Conservation (phyloP, 345 rosid species). For the Viola odorata region DNA sequence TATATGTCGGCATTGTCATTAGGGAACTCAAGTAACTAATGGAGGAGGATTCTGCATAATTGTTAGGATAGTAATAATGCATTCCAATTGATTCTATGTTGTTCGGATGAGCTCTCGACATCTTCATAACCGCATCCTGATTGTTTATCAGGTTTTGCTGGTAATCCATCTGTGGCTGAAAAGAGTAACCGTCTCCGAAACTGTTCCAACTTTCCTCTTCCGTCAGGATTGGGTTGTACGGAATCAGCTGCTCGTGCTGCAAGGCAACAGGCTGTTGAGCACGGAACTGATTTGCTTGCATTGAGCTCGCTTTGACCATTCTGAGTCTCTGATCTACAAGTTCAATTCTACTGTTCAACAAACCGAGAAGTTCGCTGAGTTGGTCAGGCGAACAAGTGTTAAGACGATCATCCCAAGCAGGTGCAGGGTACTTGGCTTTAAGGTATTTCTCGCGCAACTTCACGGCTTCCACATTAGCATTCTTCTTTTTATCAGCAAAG, state of each 20-base stretch:
- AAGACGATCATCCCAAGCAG: constrained; percentile 1
- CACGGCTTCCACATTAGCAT: neutral
- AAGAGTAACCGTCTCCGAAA: no score
- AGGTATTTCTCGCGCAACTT: neutral
- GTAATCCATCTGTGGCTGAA: no score
- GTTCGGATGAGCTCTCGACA: no score
- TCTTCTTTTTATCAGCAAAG: constrained; percentile 12
- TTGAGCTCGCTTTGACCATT: neutral
- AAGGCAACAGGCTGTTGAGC: neutral
- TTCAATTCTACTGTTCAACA: neutral
- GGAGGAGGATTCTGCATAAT: no score
- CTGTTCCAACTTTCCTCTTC: no score
- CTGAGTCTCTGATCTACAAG: neutral
- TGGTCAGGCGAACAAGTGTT: neutral
- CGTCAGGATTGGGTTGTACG: no score
- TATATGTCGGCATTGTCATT: no score
- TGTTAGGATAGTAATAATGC: no score
- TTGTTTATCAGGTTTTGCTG: no score
- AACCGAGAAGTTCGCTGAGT: neutral
- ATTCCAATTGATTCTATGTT: no score
- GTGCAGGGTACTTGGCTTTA: neutral
- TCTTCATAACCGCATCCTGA: no score
- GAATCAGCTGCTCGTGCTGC: neutral
- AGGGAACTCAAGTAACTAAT: no score
- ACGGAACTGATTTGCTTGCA: neutral